Percentiles rank a stretch among this genome's conserved stretches.
Conservation (phyloP, 2,329 filamentous ascomycete species). For the Tolypocladium sp. region DNA sequence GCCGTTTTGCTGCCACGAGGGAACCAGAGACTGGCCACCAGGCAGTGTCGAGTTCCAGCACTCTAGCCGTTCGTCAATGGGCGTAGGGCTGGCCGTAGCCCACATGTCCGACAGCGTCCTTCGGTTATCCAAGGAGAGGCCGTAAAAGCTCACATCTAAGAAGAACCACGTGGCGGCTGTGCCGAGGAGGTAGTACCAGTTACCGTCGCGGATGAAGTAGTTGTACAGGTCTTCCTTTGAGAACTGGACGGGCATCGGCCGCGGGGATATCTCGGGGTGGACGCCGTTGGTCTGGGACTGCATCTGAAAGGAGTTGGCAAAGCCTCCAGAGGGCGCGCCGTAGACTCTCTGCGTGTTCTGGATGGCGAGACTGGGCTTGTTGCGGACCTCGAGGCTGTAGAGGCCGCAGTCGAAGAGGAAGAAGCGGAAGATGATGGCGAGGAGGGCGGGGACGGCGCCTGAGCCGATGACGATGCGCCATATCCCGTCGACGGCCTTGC, state of each 20-base stretch:
- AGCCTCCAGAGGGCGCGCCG: conserved; percentile 23
- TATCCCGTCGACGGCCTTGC: conserved; percentile 44
- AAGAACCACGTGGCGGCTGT: conserved; percentile 42
- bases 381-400: conserved; percentile 56
- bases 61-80: conserved; percentile 26
- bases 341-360: conserved; percentile 52
- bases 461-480: conserved; percentile 61
- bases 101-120: conserved; percentile 27
- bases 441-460: conserved; percentile 52
- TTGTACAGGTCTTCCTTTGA: conserved; percentile 36
- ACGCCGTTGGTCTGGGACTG: conserved; percentile 13
- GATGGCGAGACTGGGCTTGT: conserved; percentile 49
- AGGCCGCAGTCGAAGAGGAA: conserved; percentile 58
- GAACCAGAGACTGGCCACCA: conserved; percentile 34
- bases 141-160: conserved; percentile 46
- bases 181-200: conserved; percentile 25
- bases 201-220: conserved; percentile 36
- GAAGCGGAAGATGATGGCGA: conserved; percentile 58
- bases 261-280: conserved; percentile 21
- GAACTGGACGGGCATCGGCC: conserved; percentile 37
- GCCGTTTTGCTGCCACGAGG: conserved; percentile 26
- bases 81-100: conserved; percentile 22
- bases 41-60: conserved; percentile 38
- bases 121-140: conserved; percentile 36
- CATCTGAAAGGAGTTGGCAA: conserved; percentile 11